Percentiles rank a stretch among this genome's conserved stretches.
Conservation (phyloP, 352 stramenopile genomes). For the Labyrinthula sp. region DNA sequence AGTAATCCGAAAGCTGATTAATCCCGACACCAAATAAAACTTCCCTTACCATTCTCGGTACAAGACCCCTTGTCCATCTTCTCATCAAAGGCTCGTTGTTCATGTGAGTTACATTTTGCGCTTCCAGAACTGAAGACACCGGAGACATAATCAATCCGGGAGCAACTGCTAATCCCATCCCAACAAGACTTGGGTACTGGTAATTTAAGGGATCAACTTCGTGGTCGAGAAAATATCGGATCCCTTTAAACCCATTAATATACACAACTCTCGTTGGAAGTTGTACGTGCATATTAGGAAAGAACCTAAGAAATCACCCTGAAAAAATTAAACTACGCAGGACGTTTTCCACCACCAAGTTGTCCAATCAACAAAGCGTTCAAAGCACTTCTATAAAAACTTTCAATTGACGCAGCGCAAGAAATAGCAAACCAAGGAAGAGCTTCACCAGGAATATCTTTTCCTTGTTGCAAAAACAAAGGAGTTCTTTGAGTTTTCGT, state of each 20-base stretch:
- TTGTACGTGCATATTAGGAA: conserved; percentile 77
- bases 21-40: conserved; percentile 74
- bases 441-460: conserved; percentile 20
- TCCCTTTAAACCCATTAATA: conserved; percentile 73
- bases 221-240: conserved; percentile 57
- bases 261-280: conserved; percentile 69
- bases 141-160: conserved; percentile 74
- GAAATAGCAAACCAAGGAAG: conserved; percentile 45
- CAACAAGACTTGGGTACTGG: conserved; percentile 50
- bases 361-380: conserved; percentile 68
- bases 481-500: conserved; percentile 38
- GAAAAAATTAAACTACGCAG: no score
- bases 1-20: conserved; percentile 76
- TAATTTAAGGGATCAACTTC: conserved; percentile 54
- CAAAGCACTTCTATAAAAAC: conserved; percentile 67
- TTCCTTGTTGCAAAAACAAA: conserved; percentile 32
- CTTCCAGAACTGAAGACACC: conserved; percentile 65
- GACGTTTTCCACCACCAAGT: conserved; percentile 49
- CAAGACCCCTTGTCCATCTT: conserved; percentile 62
- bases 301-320: conserved; percentile 54
- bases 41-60: conserved; percentile 56
- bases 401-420: conserved; percentile 64
- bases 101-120: conserved; percentile 70
- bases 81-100: conserved; percentile 62
- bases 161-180: conserved; percentile 42